Conservation (phyloP, 2,329 filamentous ascomycete genomes). For the Dactylellina cionopaga region DNA sequence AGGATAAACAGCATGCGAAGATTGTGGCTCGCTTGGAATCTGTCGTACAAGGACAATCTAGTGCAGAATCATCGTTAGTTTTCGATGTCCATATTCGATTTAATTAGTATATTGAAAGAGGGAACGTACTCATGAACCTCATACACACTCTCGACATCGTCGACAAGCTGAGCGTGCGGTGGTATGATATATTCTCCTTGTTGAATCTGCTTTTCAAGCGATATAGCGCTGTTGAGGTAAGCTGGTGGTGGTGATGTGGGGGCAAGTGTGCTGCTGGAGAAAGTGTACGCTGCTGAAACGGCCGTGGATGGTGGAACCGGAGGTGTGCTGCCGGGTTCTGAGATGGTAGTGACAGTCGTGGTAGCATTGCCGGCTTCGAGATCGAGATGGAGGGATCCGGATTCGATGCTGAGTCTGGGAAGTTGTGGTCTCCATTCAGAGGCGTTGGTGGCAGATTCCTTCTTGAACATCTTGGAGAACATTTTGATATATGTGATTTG, state of each 20-base stretch:
- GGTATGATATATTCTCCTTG: conserved; percentile 28
- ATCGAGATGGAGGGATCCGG: conserved; percentile 31
- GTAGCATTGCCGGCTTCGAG: conserved; percentile 11
- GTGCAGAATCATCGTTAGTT: not conserved
- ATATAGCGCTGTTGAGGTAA: conserved; percentile 9
- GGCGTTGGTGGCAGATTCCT: not conserved
- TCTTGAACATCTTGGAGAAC: conserved; percentile 8
- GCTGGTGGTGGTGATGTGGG: conserved; percentile 29
- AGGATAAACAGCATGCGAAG: conserved; percentile 42
- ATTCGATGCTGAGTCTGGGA: conserved; percentile 33
- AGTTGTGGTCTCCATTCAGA: conserved; percentile 2
- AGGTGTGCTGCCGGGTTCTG: not conserved
- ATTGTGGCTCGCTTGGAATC: conserved; percentile 25
- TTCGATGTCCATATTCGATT: not conserved
- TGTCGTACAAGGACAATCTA: conserved; percentile 27
- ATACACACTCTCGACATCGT: conserved; percentile 42
- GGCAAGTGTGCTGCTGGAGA: conserved; percentile 10
- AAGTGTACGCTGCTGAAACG: conserved; percentile 9
- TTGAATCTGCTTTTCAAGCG: conserved; percentile 22
- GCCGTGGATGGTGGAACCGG: conserved; percentile 16
- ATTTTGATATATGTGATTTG: conserved; percentile 10
- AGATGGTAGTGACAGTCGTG: not conserved
- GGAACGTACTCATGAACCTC: conserved; percentile 33
- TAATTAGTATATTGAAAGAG: not conserved
- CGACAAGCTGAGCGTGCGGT: conserved; percentile 14